phyloP scores from a whole-genome alignment of 1,139 yeast species.

The Taphrina betulina region DNA sequence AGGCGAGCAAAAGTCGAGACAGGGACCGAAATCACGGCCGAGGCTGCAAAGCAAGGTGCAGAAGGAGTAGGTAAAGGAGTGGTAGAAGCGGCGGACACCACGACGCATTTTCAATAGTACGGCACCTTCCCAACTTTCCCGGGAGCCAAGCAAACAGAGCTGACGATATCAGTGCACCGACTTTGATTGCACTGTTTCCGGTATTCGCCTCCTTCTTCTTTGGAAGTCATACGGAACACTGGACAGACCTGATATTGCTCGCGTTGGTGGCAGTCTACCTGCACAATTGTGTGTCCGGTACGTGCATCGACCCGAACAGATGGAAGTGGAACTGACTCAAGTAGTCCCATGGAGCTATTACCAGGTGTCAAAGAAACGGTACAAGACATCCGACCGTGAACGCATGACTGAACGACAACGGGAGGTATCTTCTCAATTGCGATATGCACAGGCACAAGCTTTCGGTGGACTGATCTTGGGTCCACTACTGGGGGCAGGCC shows the following conservation, averaged over 20 bases:
- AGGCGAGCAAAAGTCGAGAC: neutral
- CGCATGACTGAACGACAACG: conserved; percentile 5
- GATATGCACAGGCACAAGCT: conserved; percentile 19
- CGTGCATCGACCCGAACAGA: neutral
- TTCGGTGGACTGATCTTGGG: conserved; percentile 32
- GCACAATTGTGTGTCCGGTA: conserved; percentile 27
- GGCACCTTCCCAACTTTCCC: no score
- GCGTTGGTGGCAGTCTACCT: conserved; percentile 27
- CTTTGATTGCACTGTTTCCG: conserved; percentile 26
- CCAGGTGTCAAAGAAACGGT: conserved; percentile 13
- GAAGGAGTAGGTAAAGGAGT: conserved; percentile 25
- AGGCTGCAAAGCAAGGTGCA: conserved; percentile 2
- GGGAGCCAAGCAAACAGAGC: no score
- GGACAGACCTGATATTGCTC: conserved; percentile 27
- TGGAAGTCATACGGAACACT: conserved; percentile 24
- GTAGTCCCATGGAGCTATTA: conserved; percentile 29
- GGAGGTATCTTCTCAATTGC: neutral
- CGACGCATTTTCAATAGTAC: conserved; percentile 27
- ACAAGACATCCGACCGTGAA: conserved; percentile 4
- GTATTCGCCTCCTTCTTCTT: conserved; percentile 26
- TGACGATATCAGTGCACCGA: conserved; percentile 26
- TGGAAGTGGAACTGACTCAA: neutral
- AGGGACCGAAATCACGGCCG: conserved; percentile 6
- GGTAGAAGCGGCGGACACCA: conserved; percentile 20
- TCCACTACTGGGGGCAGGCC: conserved; percentile 35